Conservation (phyloP, 495 filamentous ascomycete genomes). For the Penicillium longicatenatum region DNA sequence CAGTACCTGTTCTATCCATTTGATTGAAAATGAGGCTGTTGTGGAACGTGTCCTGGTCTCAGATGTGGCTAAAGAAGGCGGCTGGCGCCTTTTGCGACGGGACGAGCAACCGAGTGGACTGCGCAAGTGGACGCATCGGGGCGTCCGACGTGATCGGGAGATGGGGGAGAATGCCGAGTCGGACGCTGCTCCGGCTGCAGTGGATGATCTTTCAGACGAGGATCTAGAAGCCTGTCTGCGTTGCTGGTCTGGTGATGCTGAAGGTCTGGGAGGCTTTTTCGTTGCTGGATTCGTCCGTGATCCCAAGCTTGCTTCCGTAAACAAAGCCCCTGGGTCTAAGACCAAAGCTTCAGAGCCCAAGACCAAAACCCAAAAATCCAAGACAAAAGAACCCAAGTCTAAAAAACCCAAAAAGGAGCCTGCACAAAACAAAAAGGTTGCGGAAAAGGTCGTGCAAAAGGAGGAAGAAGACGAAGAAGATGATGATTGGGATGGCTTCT, state of each 20-base stretch:
- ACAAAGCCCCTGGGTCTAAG: not conserved
- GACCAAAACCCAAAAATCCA: not conserved
- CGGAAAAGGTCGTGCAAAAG: constrained; percentile 12
- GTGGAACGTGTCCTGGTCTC: constrained; percentile 69
- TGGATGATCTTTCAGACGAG: constrained; percentile 45
- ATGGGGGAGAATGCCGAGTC: constrained; percentile 4
- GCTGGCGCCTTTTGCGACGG: constrained; percentile 74
- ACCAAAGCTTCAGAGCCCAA: not conserved
- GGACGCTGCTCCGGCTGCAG: constrained; percentile 8
- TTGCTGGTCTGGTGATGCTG: constrained; percentile 75
- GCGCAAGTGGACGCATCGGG: constrained; percentile 70
- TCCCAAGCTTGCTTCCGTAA: constrained; percentile 3
- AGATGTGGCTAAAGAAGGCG: constrained; percentile 60
- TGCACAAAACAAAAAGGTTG: not conserved
- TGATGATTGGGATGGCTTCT: constrained; percentile 51
- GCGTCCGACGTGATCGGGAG: constrained; percentile 44
- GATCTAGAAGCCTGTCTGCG: constrained; percentile 77
- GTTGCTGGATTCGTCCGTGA: constrained; percentile 67
- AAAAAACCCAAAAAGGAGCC: not conserved
- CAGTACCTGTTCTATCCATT: constrained; percentile 87
- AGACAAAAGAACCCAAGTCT: not conserved
- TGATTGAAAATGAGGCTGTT: constrained; percentile 85
- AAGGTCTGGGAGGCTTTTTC: constrained; percentile 77
- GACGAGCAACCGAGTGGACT: constrained; percentile 72
- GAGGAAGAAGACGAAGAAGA: constrained; percentile 29